Base-by-base conservation (phyloP, 306 rosid genomes). In the Quercus parvula region DNA sequence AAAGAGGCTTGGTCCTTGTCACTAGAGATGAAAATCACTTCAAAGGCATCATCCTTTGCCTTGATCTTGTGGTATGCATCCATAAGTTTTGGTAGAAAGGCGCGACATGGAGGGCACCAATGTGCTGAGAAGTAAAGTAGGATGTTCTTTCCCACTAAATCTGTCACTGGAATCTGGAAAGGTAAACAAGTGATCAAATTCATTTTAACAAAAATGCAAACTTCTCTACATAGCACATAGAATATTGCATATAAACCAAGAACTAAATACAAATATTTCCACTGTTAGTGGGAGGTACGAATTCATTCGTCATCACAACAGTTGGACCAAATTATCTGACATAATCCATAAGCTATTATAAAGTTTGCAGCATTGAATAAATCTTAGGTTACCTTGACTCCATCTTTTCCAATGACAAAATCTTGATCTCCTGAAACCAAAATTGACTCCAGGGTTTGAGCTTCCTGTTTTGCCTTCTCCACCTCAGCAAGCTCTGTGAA, bases 121-220 rank as follows among this genome's bases (percentile, higher is more conserved):
- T 91, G 92, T 11, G 94, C 98, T 51, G 97, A 94, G 88, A 94
- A 94, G 82, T 92, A 94, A 22, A 94, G 88, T 49, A 94, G 88
- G 73, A 94, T 78, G 55, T 38, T 90, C 88, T 88, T 91, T 70
- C 97, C 96, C 70, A 83, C 84, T 20, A 94, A 81, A 69, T 87
- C 91, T 13, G 91, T 87, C 57, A 94, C 93, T 0, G 81, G 92
- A 69, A 92, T 70, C 98, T 92, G 86, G 76, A 70, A 55, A 20
- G 18, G 49, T 4, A 52, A 51, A 56, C 75, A 35, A 33, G 20
- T 79, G 59, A 74, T 68, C 22, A 52, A 52, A 38, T 38, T 38
- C 11, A 38, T 38, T 38, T 38, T 38, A 38, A 38, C 46, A 38
- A 11, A 11, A 11, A 38, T 7, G 46, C 46, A 38, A 14, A 66